phyloP scores from a whole-genome alignment of 345 rosid genomes.

The Abelmoschus esculentus region DNA sequence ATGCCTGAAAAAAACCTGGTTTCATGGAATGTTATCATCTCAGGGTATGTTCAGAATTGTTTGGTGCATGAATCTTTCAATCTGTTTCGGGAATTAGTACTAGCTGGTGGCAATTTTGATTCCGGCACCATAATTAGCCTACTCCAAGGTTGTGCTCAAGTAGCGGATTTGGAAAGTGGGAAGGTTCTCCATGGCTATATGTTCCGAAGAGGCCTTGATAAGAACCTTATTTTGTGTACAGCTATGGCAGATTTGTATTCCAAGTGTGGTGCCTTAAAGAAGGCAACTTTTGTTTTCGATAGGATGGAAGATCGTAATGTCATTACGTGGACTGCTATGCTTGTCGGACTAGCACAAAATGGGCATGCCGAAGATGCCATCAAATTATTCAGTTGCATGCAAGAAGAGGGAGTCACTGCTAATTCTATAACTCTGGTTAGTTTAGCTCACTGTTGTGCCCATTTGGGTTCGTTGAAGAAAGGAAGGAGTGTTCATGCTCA shows the following conservation, averaged over 20 bases:
- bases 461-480: constrained; percentile 21
- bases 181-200: constrained; percentile 26
- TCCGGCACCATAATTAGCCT: constrained; percentile 33
- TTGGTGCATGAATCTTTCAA: constrained; percentile 25
- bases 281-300: constrained; percentile 23
- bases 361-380: constrained; percentile 26
- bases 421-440: constrained; percentile 28
- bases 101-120: constrained; percentile 16
- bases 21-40: constrained; percentile 32
- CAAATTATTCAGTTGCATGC: constrained; percentile 25
- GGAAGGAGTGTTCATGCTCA: constrained; percentile 27
- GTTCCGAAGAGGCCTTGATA: constrained; percentile 21
- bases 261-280: constrained; percentile 28
- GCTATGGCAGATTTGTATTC: constrained; percentile 35
- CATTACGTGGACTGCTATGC: constrained; percentile 40
- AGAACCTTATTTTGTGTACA: constrained; percentile 21
- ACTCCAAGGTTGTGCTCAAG: constrained; percentile 27
- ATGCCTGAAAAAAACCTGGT: constrained; percentile 18
- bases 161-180: constrained; percentile 27
- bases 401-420: constrained; percentile 22
- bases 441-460: constrained; percentile 26
- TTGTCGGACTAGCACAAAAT: constrained; percentile 28
- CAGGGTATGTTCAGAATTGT: constrained; percentile 33
- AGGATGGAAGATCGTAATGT: constrained; percentile 24
- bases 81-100: constrained; percentile 22